These are phyloP conservation scores for Saprolegnia parasitica DNA, from an alignment of 352 stramenopile species.

Conservation along the genomic window DNA sequence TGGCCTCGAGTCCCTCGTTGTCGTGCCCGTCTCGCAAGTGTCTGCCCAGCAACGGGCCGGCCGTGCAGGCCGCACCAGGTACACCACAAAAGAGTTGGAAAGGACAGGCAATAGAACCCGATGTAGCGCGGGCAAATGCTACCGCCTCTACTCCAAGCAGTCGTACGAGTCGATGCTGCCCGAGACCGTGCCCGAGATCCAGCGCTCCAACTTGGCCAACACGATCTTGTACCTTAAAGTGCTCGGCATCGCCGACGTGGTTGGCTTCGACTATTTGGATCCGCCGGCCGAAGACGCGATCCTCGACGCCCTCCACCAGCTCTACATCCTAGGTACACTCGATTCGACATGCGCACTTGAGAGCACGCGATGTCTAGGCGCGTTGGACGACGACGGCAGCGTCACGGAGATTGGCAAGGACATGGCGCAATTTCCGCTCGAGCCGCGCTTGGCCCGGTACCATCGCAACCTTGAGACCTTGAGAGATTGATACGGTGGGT, in stretches of 20 bases:
- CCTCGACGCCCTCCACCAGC: conserved; percentile 68
- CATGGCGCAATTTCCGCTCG: conserved; percentile 83
- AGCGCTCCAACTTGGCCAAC: conserved; percentile 90
- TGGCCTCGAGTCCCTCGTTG: conserved; percentile 78
- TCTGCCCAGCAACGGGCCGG: conserved; percentile 93
- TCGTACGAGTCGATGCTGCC: conserved; percentile 95
- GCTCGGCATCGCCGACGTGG: conserved; percentile 63
- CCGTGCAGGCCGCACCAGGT: conserved; percentile 90
- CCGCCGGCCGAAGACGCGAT: conserved; percentile 61
- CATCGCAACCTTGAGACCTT: conserved; percentile 39
- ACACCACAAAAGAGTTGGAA: neutral
- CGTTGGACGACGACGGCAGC: conserved; percentile 44
- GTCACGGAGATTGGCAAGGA: conserved; percentile 60
- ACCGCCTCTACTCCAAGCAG: conserved; percentile 96
- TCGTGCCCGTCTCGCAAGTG: conserved; percentile 94
- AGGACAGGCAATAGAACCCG: neutral
- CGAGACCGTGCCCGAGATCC: conserved; percentile 98
- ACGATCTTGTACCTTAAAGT: conserved; percentile 91
- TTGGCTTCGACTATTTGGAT: conserved; percentile 67
- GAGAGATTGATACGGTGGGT: neutral
- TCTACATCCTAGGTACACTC: conserved; percentile 49
- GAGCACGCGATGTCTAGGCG: conserved; percentile 26
- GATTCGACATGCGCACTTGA: neutral
- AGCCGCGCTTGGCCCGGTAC: conserved; percentile 43
- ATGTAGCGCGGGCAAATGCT: conserved; percentile 93